Evolutionary conservation across 2,329 filamentous ascomycete species (phyloP).

Genomic region (Cryoendolithus antarcticus): DNA sequence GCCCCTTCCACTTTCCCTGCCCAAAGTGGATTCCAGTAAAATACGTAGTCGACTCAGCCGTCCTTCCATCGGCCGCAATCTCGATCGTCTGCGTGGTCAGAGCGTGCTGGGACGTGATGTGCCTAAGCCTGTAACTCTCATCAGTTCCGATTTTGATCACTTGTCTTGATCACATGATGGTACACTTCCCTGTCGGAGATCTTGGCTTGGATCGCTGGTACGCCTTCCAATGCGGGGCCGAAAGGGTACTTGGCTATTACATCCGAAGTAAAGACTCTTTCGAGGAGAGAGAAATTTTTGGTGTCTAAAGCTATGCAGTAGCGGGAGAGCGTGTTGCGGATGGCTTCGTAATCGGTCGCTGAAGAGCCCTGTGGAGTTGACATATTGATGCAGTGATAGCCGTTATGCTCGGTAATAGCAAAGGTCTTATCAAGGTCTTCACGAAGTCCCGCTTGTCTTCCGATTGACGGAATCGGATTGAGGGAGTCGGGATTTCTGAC

Average conservation of each 20-base stretch:
- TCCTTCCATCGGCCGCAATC: constrained; percentile 20
- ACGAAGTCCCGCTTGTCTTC: too few species aligned
- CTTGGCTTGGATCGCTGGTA: constrained; percentile 3
- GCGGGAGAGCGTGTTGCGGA: constrained; percentile 29
- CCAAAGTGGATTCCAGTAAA: constrained; percentile 33
- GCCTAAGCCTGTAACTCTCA: constrained; percentile 22
- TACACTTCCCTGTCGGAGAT: background rate
- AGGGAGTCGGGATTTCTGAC: too few species aligned
- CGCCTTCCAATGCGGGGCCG: constrained; percentile 2
- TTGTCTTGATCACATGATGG: too few species aligned
- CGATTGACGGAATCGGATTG: too few species aligned
- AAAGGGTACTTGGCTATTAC: constrained; percentile 30
- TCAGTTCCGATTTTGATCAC: too few species aligned
- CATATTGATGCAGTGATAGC: background rate
- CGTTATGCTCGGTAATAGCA: too few species aligned
- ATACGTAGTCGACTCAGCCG: constrained; percentile 27
- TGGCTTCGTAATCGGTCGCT: constrained; percentile 24
- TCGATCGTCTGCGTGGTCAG: constrained; percentile 31
- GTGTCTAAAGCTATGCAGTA: constrained; percentile 35
- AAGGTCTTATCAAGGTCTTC: too few species aligned
- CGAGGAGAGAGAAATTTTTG: constrained; percentile 27
- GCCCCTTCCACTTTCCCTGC: constrained; percentile 28
- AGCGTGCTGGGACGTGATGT: constrained; percentile 30
- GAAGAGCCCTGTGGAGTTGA: background rate
- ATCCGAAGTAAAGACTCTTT: constrained; percentile 28